Base-by-base conservation (phyloP, 2,329 filamentous ascomycete genomes). In the Penicillium italicum region DNA sequence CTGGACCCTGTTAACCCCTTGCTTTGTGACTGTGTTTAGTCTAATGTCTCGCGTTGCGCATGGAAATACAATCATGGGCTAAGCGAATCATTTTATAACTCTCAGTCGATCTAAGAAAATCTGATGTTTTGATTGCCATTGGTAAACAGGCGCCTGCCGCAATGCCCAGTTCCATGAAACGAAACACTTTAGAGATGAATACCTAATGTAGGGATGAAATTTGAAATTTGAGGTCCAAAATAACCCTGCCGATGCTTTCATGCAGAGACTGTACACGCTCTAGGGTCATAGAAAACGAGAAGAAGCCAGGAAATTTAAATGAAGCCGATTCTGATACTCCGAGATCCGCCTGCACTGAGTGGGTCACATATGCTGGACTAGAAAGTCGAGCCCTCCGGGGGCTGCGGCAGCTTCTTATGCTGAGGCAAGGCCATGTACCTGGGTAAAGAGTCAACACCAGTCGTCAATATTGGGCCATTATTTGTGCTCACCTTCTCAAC, bases 331-430 rank as follows among this genome's bases (percentile, higher is more conserved):
- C 44, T 59, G 60, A 62, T 69, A 70, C 70, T 72, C 66, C 66
- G 53, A 56, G 58, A 62, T 62, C 60, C 53, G 61, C 54, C 58
- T 60, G 49, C 59, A 58, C 50, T 51, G 56, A 65, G 61, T 60
- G 36, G 38, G 58, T 34, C 51, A 47, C 50, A 66, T 48, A 61
- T 59, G 51, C 48, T 55, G 57, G 50, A 40, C 53, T 63, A 75
- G 65, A 82, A 88, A 31, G 78, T 87, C 30, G 89, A 85, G 56
- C 91, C 92, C 78, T 99, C 94, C 4, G 90, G 84, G 38, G 94
- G 94, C 74, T 99, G 94, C 12, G 91, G 89, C 30, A 97, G 85
- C 78, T 97, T 97, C 84, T 97, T 97, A 79, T 97, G 89, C 64
- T 86, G 82, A 26, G 89, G 86, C 57, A 92, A 84, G 30, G 93